Conservation (phyloP, 441 rosid species). For the Euphorbia schlechtendalii region DNA sequence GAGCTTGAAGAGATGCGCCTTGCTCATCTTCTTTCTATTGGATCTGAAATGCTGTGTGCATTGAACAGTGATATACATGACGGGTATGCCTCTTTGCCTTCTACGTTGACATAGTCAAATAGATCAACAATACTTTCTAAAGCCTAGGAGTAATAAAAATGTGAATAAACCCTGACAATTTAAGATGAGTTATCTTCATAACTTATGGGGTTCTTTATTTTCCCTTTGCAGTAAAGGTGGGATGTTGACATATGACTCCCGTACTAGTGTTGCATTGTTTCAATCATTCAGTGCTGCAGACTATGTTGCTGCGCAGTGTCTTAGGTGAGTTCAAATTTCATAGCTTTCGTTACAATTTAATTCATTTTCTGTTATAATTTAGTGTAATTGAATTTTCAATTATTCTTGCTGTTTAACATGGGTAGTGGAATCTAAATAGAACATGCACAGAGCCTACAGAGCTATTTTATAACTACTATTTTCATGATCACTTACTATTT, state of each 20-base stretch:
- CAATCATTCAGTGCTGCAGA: constrained; percentile 73
- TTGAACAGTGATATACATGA: constrained; percentile 53
- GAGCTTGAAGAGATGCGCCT: constrained; percentile 76
- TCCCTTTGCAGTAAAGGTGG: constrained; percentile 46
- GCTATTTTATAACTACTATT: background rate
- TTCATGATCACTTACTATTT: background rate
- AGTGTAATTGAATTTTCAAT: constrained; percentile 4
- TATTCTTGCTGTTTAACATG: background rate
- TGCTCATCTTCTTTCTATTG: constrained; percentile 76
- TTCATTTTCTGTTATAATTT: background rate
- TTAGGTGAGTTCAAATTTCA: constrained; percentile 42
- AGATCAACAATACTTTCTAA: background rate
- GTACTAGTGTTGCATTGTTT: constrained; percentile 60
- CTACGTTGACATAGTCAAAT: background rate
- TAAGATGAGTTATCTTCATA: background rate
- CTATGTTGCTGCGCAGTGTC: constrained; percentile 67
- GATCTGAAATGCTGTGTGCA: constrained; percentile 38
- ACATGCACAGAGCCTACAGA: background rate
- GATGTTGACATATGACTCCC: constrained; percentile 53
- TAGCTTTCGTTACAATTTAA: background rate
- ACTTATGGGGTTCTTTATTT: constrained; percentile 8
- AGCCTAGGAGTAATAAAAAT: background rate
- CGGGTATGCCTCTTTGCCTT: constrained; percentile 45
- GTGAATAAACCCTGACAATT: background rate
- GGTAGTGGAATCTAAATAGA: background rate